These are phyloP conservation scores for Rhamnella rubrinervis DNA, from an alignment of 331 rosid species.

Conservation along the genomic window DNA sequence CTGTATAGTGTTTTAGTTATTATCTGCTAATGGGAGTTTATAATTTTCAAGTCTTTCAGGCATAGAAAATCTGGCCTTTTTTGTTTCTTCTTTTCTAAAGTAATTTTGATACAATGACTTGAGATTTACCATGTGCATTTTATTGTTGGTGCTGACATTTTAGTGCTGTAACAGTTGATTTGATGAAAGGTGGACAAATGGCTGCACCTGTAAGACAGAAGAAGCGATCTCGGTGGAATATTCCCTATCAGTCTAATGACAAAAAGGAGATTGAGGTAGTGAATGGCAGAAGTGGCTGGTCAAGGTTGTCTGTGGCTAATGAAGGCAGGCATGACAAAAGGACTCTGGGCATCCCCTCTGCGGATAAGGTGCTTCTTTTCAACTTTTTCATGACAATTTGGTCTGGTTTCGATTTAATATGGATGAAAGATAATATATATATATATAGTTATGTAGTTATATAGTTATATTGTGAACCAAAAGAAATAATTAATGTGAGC, in stretches of 20 bases:
- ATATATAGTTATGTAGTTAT: no score
- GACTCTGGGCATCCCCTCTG: conserved; percentile 31
- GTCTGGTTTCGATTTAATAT: not conserved
- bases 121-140: not conserved
- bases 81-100: not conserved
- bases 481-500: conserved; percentile 1
- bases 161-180: conserved; percentile 29
- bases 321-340: conserved; percentile 61
- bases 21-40: not conserved
- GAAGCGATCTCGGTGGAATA: conserved; percentile 77
- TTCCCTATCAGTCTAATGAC: conserved; percentile 42
- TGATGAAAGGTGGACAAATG: conserved; percentile 44
- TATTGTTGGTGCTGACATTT: conserved; percentile 20
- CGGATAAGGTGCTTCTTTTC: conserved; percentile 52
- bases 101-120: not conserved
- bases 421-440: not conserved
- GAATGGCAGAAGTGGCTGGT: conserved; percentile 36
- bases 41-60: not conserved
- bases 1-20: not conserved
- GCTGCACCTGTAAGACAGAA: conserved; percentile 49
- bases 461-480: not conserved
- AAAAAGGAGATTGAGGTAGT: conserved; percentile 39
- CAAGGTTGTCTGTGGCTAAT: conserved; percentile 32
- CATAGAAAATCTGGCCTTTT: not conserved
- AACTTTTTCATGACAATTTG: conserved; percentile 8